Conservation (phyloP, 352 stramenopile genomes). For the Peronospora farinosa region DNA sequence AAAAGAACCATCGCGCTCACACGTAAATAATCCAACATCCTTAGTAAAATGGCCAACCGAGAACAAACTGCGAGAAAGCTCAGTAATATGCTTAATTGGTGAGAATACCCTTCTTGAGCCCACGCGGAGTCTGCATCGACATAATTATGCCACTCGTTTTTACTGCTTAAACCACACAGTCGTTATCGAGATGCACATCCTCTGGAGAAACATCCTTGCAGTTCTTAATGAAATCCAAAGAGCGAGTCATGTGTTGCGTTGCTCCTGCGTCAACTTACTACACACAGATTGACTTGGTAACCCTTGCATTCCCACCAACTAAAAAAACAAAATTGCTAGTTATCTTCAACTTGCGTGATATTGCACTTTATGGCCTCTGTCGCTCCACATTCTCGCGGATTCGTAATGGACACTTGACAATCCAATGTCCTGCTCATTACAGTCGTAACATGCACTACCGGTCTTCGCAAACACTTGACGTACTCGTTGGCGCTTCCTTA, state of each 20-base stretch:
- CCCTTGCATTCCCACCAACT: neutral
- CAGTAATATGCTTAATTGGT: neutral
- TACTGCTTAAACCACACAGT: neutral
- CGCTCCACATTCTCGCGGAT: conserved; percentile 3
- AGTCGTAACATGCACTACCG: conserved; percentile 1
- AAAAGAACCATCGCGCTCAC: neutral
- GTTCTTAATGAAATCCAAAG: neutral
- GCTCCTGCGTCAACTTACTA: conserved; percentile 10
- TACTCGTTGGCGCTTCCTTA: neutral
- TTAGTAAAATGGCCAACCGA: neutral
- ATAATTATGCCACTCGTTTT: neutral
- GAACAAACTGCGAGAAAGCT: neutral
- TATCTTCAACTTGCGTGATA: neutral
- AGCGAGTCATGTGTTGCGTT: conserved; percentile 10
- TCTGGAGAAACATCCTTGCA: too few relatives aligned
- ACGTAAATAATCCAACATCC: neutral
- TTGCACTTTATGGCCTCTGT: neutral
- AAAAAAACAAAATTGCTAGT: conserved; percentile 3
- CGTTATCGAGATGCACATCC: neutral
- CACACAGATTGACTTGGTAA: conserved; percentile 3
- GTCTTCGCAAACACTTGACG: neutral
- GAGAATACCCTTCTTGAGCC: neutral
- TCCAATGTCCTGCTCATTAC: neutral
- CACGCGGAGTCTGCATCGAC: neutral
- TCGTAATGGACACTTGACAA: neutral